These are phyloP conservation scores for Leishmania arabica DNA, from an alignment of 208 protist species.

Conservation along the genomic window DNA sequence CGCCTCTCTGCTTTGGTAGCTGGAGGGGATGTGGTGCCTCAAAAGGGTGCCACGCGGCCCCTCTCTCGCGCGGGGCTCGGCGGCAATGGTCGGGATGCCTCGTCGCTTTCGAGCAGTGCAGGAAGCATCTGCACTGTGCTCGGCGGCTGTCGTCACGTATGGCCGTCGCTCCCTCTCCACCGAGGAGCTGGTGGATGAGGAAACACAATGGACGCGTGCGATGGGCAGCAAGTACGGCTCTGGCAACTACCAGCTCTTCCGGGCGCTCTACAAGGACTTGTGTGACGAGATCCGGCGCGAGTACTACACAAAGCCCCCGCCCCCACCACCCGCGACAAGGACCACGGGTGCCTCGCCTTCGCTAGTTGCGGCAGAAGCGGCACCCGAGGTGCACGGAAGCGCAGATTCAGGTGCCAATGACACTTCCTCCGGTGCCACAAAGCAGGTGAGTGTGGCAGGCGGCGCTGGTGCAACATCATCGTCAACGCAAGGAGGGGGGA, in stretches of 20 bases:
- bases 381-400: neutral
- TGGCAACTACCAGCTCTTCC: conserved; percentile 75
- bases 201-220: conserved; percentile 32
- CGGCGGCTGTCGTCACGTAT: neutral
- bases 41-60: neutral
- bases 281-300: conserved; percentile 81
- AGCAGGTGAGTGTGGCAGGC: neutral
- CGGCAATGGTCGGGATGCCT: neutral
- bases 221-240: conserved; percentile 68
- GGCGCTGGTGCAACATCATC: neutral
- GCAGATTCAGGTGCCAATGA: neutral
- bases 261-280: conserved; percentile 81
- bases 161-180: conserved; percentile 21
- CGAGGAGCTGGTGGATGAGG: conserved; percentile 29
- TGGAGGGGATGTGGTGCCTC: neutral
- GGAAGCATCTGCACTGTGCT: neutral
- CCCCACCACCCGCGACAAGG: conserved; percentile 32
- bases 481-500: neutral
- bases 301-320: conserved; percentile 65
- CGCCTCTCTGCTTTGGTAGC: conserved; percentile 3
- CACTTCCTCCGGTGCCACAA: neutral
- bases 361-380: neutral
- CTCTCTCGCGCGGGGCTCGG: neutral
- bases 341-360: conserved; percentile 2
- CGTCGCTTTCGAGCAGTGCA: neutral